Evolutionary conservation across 2,329 filamentous ascomycete genomes (phyloP).

Genomic region (Oidium heveae): DNA sequence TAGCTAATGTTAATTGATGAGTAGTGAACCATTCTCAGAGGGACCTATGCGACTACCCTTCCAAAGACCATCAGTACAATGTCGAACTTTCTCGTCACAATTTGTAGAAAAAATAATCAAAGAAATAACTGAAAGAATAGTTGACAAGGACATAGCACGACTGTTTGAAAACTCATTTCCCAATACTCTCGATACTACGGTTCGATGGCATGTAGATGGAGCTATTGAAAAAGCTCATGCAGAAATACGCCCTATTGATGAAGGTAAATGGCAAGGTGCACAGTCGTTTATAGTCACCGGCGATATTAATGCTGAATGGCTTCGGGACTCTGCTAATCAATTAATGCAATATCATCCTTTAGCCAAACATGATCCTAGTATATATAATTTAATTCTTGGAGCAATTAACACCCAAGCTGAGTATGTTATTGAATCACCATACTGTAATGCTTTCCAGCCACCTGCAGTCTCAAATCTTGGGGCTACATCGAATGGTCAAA

Average conservation of each 20-base stretch:
- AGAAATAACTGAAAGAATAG: constrained; percentile 55
- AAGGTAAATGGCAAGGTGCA: constrained; percentile 51
- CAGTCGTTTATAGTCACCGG: constrained; percentile 88
- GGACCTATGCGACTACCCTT: constrained; percentile 62
- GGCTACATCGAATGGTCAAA: constrained; percentile 52
- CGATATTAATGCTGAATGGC: constrained; percentile 82
- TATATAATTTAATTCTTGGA: constrained; percentile 62
- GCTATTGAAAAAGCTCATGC: constrained; percentile 16
- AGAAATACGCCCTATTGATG: constrained; percentile 19
- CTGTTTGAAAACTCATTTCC: constrained; percentile 92
- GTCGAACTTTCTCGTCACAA: constrained; percentile 71
- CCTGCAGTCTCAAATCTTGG: constrained; percentile 57
- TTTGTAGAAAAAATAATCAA: constrained; percentile 72
- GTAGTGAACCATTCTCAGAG: constrained; percentile 50
- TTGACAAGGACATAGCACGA: constrained; percentile 67
- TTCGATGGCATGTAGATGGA: constrained; percentile 41
- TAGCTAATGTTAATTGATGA: constrained; percentile 4
- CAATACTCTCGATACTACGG: constrained; percentile 47
- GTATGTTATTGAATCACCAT: constrained; percentile 81
- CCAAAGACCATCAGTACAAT: constrained; percentile 57
- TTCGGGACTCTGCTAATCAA: constrained; percentile 84
- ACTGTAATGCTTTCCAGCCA: constrained; percentile 96
- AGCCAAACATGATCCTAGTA: constrained; percentile 52
- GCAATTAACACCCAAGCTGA: constrained; percentile 93
- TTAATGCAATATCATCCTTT: constrained; percentile 70